phyloP scores from a whole-genome alignment of 2,329 filamentous ascomycete genomes.

The Colletotrichum theobromicola region DNA sequence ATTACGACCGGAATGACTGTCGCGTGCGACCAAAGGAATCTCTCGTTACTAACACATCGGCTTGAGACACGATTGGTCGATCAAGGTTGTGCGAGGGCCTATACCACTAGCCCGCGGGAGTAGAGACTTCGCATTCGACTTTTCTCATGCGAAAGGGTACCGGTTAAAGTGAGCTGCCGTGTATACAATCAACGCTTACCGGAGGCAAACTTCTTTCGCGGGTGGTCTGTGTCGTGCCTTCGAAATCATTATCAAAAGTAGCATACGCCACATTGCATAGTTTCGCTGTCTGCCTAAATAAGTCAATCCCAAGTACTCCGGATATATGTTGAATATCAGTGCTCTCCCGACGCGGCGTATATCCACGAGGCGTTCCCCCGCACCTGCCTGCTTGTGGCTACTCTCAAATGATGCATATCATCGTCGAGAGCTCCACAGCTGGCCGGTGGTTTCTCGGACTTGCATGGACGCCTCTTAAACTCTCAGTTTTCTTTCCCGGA shows the following conservation, averaged over 20 bases:
- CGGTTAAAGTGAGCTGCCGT: no score
- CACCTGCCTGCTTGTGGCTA: not conserved
- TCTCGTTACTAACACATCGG: not conserved
- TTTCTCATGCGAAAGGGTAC: not conserved
- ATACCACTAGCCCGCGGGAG: not conserved
- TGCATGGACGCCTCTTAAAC: not conserved
- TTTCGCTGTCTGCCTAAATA: not conserved
- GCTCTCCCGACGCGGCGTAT: not conserved
- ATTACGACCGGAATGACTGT: not conserved
- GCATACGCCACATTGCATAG: not conserved
- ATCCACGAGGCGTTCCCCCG: not conserved
- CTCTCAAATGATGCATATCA: not conserved
- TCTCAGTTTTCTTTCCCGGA: slow-evolving; percentile 1
- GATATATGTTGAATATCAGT: slow-evolving; percentile 21
- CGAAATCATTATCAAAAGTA: not conserved
- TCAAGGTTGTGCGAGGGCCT: not conserved
- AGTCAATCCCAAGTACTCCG: slow-evolving; percentile 11
- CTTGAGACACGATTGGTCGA: not conserved
- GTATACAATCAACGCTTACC: not conserved
- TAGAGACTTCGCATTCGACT: not conserved
- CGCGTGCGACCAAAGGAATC: not conserved
- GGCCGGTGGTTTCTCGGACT: not conserved
- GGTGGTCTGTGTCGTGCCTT: not conserved
- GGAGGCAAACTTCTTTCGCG: not conserved
- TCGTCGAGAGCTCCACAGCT: not conserved